These are phyloP conservation scores for Magnaporthiopsis incrustans DNA, from an alignment of 2,329 filamentous ascomycete species.

Conservation along the genomic window DNA sequence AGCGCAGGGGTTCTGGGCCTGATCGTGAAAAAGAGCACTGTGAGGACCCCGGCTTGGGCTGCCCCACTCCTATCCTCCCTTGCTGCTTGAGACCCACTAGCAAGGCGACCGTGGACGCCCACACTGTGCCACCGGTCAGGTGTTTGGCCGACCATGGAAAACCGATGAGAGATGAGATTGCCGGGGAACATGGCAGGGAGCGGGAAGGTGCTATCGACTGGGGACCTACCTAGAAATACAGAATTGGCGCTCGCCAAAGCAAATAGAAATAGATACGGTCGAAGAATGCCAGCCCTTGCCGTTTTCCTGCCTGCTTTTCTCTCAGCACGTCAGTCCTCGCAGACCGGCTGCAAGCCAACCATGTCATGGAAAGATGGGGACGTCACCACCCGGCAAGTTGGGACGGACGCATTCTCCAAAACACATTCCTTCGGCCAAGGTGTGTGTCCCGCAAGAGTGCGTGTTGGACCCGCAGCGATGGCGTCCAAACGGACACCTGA, in stretches of 20 bases:
- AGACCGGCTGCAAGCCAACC: background rate
- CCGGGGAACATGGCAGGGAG: background rate
- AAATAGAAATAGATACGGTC: too few relatives aligned
- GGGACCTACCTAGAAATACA: too few relatives aligned
- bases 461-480: background rate
- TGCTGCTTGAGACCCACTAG: background rate
- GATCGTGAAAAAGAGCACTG: background rate
- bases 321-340: too few relatives aligned
- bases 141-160: background rate
- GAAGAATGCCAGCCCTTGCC: too few relatives aligned
- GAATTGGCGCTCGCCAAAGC: too few relatives aligned
- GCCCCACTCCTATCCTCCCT: background rate
- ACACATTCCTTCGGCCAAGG: too few relatives aligned
- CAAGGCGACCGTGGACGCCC: background rate
- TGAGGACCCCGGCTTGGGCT: background rate
- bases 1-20: too few relatives aligned
- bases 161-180: background rate
- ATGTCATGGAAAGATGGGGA: background rate
- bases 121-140: background rate
- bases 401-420: background rate
- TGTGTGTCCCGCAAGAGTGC: background rate
- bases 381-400: background rate
- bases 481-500: background rate
- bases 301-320: background rate
- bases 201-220: too few relatives aligned